Evolutionary conservation across 352 stramenopile species (phyloP).

Genomic region (Phytophthora hibernalis): DNA sequence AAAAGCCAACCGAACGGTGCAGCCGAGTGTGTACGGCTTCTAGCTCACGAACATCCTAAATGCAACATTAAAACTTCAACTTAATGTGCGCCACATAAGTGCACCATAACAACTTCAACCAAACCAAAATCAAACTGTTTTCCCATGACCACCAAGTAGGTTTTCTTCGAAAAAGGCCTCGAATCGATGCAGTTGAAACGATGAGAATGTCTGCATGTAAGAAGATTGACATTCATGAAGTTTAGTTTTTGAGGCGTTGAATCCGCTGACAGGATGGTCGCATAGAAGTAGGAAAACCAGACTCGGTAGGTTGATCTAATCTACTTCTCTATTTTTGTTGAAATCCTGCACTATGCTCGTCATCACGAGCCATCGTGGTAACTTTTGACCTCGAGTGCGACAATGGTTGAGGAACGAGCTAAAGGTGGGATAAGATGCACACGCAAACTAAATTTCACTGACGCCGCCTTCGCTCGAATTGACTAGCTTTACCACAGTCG

Average conservation of each 20-base stretch:
- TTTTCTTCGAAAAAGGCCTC: too few relatives aligned
- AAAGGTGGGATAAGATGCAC: slow-evolving; percentile 28
- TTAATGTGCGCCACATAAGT: not conserved
- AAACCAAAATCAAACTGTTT: not conserved
- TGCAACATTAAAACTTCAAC: slow-evolving; percentile 13
- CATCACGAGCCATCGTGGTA: not conserved
- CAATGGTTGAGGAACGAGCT: slow-evolving; percentile 18
- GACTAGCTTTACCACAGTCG: not conserved
- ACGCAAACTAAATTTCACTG: slow-evolving; percentile 23
- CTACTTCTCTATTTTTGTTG: not conserved
- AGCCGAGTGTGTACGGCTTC: slow-evolving; percentile 58
- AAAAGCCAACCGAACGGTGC: slow-evolving; percentile 34
- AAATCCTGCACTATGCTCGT: slow-evolving; percentile 1
- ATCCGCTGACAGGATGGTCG: too few relatives aligned
- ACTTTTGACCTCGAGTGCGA: not conserved
- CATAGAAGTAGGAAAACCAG: too few relatives aligned
- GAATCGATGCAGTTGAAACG: too few relatives aligned
- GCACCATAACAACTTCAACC: slow-evolving; percentile 9
- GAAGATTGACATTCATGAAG: too few relatives aligned
- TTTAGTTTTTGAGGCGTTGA: too few relatives aligned
- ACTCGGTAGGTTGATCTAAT: not conserved
- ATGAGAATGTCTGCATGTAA: too few relatives aligned
- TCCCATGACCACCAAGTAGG: too few relatives aligned
- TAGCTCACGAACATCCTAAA: slow-evolving; percentile 15
- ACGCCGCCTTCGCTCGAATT: not conserved